Evolutionary conservation across 2,329 filamentous ascomycete genomes (phyloP).

Genomic region (Periglandula ipomoeae): DNA sequence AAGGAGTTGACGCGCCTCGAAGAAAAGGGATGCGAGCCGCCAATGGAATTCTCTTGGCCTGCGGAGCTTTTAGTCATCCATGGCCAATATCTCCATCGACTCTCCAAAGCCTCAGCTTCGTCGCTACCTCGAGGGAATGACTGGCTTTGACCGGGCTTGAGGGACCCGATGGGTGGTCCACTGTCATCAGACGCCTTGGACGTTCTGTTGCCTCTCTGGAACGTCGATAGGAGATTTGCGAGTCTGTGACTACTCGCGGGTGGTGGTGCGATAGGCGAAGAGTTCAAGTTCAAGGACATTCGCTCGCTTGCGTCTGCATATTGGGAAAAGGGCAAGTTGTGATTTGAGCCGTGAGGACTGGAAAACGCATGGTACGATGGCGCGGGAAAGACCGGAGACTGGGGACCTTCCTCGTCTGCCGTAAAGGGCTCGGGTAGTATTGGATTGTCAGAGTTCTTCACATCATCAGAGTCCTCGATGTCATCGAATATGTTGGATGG

Average conservation of each 20-base stretch:
- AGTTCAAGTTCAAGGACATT: conserved; percentile 27
- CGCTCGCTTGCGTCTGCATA: conserved; percentile 39
- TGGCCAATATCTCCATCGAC: conserved; percentile 44
- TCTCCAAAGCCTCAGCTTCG: conserved; percentile 42
- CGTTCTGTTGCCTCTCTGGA: conserved; percentile 50
- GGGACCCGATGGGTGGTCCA: conserved; percentile 56
- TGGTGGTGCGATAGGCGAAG: conserved; percentile 30
- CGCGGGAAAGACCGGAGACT: conserved; percentile 52
- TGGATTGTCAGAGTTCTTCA: conserved; percentile 24
- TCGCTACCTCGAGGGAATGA: conserved; percentile 60
- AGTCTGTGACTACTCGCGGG: conserved; percentile 26
- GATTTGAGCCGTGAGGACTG: conserved; percentile 52
- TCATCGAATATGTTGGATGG: conserved; percentile 61
- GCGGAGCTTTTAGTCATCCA: conserved; percentile 51
- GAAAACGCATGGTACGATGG: conserved; percentile 48
- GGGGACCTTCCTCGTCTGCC: conserved; percentile 34
- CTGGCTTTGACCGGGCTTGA: conserved; percentile 66
- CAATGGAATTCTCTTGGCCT: conserved; percentile 29
- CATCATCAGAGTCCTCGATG: conserved; percentile 43
- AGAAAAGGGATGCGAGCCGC: conserved; percentile 29
- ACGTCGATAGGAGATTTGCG: conserved; percentile 48
- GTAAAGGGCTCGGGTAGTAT: conserved; percentile 23
- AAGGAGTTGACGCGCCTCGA: conserved; percentile 37
- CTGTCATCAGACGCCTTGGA: conserved; percentile 40
- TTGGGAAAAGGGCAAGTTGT: conserved; percentile 46